Conservation (phyloP, 108 stramenopile species). For the Parietichytrium sp. region DNA sequence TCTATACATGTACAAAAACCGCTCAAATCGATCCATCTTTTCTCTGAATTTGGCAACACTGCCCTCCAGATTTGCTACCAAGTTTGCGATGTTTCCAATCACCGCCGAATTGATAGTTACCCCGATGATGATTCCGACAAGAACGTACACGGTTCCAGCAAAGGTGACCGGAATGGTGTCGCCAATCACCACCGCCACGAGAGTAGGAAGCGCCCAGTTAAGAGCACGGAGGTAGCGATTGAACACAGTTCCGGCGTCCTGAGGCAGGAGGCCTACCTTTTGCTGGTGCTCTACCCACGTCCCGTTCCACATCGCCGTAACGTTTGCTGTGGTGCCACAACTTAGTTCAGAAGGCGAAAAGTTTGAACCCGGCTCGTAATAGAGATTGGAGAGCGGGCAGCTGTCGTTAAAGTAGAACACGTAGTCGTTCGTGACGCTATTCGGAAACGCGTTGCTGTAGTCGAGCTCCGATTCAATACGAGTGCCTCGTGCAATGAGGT, state of each 20-base stretch:
- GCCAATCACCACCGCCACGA: slow-evolving; percentile 64
- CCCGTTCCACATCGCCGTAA: slow-evolving; percentile 47
- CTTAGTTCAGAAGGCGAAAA: neutral
- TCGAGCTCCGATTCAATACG: too few species aligned
- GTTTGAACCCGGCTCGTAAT: neutral
- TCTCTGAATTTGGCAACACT: slow-evolving; percentile 48
- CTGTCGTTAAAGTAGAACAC: too few species aligned
- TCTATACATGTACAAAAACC: slow-evolving; percentile 51
- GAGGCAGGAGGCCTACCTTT: slow-evolving; percentile 49
- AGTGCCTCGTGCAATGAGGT: slow-evolving; percentile 57
- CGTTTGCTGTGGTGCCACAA: neutral
- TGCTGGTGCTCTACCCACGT: slow-evolving; percentile 66
- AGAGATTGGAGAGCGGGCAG: neutral
- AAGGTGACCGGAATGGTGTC: slow-evolving; percentile 59
- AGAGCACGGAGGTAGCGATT: slow-evolving; percentile 58
- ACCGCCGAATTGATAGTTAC: slow-evolving; percentile 63
- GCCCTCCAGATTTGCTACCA: slow-evolving; percentile 60
- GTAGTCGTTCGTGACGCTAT: too few species aligned
- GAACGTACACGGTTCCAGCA: slow-evolving; percentile 61
- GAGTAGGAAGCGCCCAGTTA: slow-evolving; percentile 67
- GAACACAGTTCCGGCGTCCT: slow-evolving; percentile 47
- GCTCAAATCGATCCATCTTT: slow-evolving; percentile 55
- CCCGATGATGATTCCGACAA: slow-evolving; percentile 57
- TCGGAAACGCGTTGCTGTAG: too few species aligned
- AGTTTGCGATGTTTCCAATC: slow-evolving; percentile 63